Evolutionary conservation across 1,284 basidiomycete genomes (phyloP).

Genomic region (Ustilago esculenta): DNA sequence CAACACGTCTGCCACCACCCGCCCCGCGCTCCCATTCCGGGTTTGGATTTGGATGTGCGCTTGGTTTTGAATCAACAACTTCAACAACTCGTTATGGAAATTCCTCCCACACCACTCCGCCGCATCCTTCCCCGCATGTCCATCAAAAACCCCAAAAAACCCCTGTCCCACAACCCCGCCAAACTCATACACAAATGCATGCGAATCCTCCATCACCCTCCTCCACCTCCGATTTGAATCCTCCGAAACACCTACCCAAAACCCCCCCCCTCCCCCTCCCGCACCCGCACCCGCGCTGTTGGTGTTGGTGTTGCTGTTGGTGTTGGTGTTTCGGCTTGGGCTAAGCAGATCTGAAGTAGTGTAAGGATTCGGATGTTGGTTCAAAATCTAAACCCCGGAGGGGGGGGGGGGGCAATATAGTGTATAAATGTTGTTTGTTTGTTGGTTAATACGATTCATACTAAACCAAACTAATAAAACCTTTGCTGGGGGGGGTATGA

Average conservation of each 20-base stretch:
- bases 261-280: background rate
- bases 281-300: no score
- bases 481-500: no score
- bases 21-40: slow-evolving; percentile 69
- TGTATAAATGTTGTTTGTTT: no score
- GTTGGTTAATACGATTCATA: no score
- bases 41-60: no score
- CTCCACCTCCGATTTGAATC: slow-evolving; percentile 84
- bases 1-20: slow-evolving; percentile 84
- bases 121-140: slow-evolving; percentile 97
- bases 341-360: no score
- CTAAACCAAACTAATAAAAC: no score
- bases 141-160: slow-evolving; percentile 97
- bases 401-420: no score
- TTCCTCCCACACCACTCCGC: slow-evolving; percentile 98
- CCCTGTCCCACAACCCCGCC: slow-evolving; percentile 90
- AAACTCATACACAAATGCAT: slow-evolving; percentile 94
- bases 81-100: slow-evolving; percentile 94
- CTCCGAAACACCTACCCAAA: slow-evolving; percentile 83
- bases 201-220: slow-evolving; percentile 96
- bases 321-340: no score
- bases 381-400: slow-evolving; percentile 44
- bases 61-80: no score
- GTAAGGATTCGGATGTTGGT: slow-evolving; percentile 46
- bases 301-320: no score